Base-by-base conservation (phyloP, 257 asterid genomes). In the Nicotiana tabacum region DNA sequence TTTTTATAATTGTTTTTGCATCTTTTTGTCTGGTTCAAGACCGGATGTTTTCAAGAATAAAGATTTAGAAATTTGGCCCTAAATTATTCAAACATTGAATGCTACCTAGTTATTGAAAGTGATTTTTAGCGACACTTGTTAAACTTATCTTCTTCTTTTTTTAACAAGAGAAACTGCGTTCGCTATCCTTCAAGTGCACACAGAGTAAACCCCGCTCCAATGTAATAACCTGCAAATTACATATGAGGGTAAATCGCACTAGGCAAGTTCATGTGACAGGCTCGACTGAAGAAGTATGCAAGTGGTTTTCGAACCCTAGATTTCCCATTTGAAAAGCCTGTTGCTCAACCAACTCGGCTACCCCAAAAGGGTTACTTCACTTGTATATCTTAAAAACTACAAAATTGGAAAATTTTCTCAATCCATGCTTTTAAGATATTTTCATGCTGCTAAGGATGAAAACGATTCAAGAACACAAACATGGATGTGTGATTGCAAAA, bases 151-250 rank as follows among this genome's bases (percentile, higher is more conserved):
- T 37, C 8, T 37, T 6, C 1, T 39, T 39, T 7, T 8, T 39
- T 43, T 43, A 43, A 43, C 12, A 2, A 43, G 3, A 2, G 51
- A 43, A 9, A 1, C 3, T 0, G 0, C 12, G 8, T 2, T 1
- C 3, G 12, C 3, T 43, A 2, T 0, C 0, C 0, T 43, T 7
- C 3, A 0, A 0, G 0, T 9, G 1, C 3, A 0, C 1, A 43
- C 3, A 2, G 3, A 9, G 1, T 43, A 9, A 43, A 43, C 2
- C 0, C 0, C 2, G 12, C 0, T 43, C 2, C 0, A 0, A 2
- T 43, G 0, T 43, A 43, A 43, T 43, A 43, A 0, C 12, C 3
- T 0, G 0, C 51, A 43, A 43, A 0, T 43, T 2, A 43, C 11
- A 0, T 43, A 7, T 0, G 0, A 43, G 2, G 0, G 0, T 43